Evolutionary conservation across 73 alveolate species (phyloP).

Genomic region (Halteria grandinella): DNA sequence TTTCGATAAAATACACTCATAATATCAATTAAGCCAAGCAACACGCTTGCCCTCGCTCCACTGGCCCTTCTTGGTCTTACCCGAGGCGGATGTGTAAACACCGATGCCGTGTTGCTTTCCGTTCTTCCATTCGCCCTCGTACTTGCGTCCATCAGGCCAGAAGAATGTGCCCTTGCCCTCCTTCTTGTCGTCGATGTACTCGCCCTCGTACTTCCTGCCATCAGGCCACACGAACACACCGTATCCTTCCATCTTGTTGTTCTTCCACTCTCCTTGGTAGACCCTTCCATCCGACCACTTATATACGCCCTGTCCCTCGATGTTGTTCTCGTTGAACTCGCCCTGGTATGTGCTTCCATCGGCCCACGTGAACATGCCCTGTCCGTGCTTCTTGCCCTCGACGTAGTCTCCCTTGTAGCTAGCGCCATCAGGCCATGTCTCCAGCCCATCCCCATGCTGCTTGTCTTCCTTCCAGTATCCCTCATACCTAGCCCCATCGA

Average conservation of each 20-base stretch:
- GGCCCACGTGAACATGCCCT: slow-evolving; percentile 72
- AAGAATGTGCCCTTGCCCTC: slow-evolving; percentile 69
- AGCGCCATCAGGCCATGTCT: slow-evolving; percentile 73
- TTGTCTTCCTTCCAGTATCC: slow-evolving; percentile 49
- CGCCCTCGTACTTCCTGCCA: slow-evolving; percentile 69
- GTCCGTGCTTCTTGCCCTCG: slow-evolving; percentile 76
- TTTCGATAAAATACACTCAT: too few relatives aligned
- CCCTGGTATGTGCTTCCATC: too few relatives aligned
- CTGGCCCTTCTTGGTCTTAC: slow-evolving; percentile 57
- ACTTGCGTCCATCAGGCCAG: slow-evolving; percentile 70
- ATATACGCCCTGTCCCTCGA: not conserved
- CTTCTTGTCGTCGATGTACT: slow-evolving; percentile 61
- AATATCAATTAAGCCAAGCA: slow-evolving; percentile 9
- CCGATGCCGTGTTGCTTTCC: slow-evolving; percentile 74
- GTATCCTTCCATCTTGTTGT: slow-evolving; percentile 50
- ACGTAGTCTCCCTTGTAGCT: slow-evolving; percentile 74
- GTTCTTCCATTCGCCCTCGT: slow-evolving; percentile 74
- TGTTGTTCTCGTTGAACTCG: not conserved
- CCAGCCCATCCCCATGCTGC: slow-evolving; percentile 74
- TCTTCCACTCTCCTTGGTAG: slow-evolving; percentile 42
- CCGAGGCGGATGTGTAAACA: slow-evolving; percentile 32
- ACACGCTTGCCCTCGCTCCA: slow-evolving; percentile 78
- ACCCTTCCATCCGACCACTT: not conserved
- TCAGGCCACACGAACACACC: slow-evolving; percentile 55
- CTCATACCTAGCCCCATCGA: slow-evolving; percentile 63